Evolutionary conservation across 1,284 basidiomycete genomes (phyloP).

Genomic region (Coniferiporia weirii): DNA sequence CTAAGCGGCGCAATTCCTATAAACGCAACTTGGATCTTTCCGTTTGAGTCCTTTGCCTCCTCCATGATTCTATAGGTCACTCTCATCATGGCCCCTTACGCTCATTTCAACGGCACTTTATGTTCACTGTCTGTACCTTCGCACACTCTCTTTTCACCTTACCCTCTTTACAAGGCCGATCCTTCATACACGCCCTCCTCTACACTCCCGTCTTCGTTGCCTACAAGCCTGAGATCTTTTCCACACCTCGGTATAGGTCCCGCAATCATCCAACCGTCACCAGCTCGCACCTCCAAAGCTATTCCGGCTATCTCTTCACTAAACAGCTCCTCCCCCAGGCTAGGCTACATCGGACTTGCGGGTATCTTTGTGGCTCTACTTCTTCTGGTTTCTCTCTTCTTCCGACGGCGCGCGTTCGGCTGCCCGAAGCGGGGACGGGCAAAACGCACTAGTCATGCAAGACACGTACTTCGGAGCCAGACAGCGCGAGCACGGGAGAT

Average conservation of each 20-base stretch:
- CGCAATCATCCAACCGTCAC: background rate
- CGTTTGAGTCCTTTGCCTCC: background rate
- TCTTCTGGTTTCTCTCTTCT: background rate
- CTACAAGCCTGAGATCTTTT: background rate
- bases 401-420: background rate
- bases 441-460: background rate
- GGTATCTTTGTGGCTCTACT: background rate
- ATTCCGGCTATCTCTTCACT: background rate
- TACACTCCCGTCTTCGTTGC: background rate
- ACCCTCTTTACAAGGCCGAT: background rate
- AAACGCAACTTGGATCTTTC: background rate
- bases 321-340: background rate
- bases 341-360: conserved; percentile 6
- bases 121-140: background rate
- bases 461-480: conserved; percentile 3
- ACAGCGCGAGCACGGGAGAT: background rate
- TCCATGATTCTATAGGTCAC: background rate
- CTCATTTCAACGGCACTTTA: conserved; percentile 6
- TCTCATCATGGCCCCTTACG: conserved; percentile 11
- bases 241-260: conserved; percentile 10
- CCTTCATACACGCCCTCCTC: background rate
- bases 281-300: background rate
- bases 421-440: conserved; percentile 3
- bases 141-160: background rate
- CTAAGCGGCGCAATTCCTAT: background rate